Conservation (phyloP, 495 filamentous ascomycete species). For the Pyrenula aspistea region DNA sequence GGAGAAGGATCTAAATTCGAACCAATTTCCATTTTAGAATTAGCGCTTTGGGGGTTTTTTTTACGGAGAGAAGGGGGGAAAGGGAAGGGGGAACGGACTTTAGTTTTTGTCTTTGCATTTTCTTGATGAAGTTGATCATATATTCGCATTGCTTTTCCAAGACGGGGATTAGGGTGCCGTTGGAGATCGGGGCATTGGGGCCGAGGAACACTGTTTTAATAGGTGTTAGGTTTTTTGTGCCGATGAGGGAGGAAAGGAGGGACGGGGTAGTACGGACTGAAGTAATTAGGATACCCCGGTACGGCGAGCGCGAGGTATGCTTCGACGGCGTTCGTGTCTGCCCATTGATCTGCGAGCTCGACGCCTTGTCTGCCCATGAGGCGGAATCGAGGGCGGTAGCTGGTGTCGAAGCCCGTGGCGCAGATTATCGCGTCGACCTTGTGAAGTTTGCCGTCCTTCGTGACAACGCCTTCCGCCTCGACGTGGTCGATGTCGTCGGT, state of each 20-base stretch:
- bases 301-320: slow-evolving; percentile 39
- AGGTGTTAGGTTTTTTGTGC: too few species aligned
- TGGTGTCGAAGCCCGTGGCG: slow-evolving; percentile 41
- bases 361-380: slow-evolving; percentile 24
- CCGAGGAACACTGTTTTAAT: slow-evolving; percentile 6
- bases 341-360: slow-evolving; percentile 27
- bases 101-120: slow-evolving; percentile 33
- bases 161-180: slow-evolving; percentile 30
- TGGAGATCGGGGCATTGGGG: slow-evolving; percentile 14
- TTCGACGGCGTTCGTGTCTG: slow-evolving; percentile 15
- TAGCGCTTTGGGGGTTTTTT: neutral
- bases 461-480: slow-evolving; percentile 32
- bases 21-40: too few species aligned
- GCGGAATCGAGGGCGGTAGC: slow-evolving; percentile 25
- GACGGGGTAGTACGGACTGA: too few species aligned
- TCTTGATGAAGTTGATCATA: slow-evolving; percentile 34
- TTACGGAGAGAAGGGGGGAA: neutral
- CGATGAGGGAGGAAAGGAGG: too few species aligned
- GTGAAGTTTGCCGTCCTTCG: slow-evolving; percentile 30
- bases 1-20: slow-evolving; percentile 3
- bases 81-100: neutral
- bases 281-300: slow-evolving; percentile 44
- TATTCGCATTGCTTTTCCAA: slow-evolving; percentile 40
- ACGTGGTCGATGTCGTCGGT: slow-evolving; percentile 16
- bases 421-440: slow-evolving; percentile 31